A percentile compares a stretch with the other conserved stretches of the same genome.
phyloP scores from a whole-genome alignment of 1,139 yeast genomes.

The Protomyces pachydermus region DNA sequence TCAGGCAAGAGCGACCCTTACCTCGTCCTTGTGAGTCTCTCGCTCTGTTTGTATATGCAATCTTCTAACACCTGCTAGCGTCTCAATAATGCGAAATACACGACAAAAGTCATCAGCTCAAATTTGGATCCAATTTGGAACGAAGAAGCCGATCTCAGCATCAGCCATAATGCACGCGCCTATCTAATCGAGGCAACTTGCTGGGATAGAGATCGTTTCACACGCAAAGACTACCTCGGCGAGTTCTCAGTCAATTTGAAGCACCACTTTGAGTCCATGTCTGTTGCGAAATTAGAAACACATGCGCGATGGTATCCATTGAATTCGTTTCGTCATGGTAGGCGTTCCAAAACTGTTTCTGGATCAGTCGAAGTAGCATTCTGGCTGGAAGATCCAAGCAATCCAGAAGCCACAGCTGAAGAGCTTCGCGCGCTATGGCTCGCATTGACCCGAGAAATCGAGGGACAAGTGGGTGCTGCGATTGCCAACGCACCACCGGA shows the following conservation, averaged over 20 bases:
- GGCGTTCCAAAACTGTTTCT: slow-evolving; percentile 50
- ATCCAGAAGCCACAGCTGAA: slow-evolving; percentile 30
- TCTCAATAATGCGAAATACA: slow-evolving; percentile 36
- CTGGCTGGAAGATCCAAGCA: slow-evolving; percentile 43
- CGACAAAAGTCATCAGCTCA: slow-evolving; percentile 39
- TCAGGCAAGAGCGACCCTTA: slow-evolving; percentile 33
- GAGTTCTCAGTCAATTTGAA: slow-evolving; percentile 49
- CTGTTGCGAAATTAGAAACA: slow-evolving; percentile 32
- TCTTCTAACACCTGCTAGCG: slow-evolving; percentile 35
- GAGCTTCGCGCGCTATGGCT: slow-evolving; percentile 29
- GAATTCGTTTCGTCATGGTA: slow-evolving; percentile 43
- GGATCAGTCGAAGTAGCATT: slow-evolving; percentile 56
- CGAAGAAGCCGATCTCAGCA: slow-evolving; percentile 37
- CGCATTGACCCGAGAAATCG: slow-evolving; percentile 30
- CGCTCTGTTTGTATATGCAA: not conserved
- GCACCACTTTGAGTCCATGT: slow-evolving; percentile 42
- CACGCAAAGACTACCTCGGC: slow-evolving; percentile 50
- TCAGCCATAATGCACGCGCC: slow-evolving; percentile 33
- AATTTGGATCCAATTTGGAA: slow-evolving; percentile 43
- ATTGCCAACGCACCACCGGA: slow-evolving; percentile 11
- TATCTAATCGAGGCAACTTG: slow-evolving; percentile 39
- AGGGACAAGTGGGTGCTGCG: slow-evolving; percentile 19
- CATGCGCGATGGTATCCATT: slow-evolving; percentile 51
- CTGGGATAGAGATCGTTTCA: slow-evolving; percentile 40
- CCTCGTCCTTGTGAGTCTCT: slow-evolving; percentile 13